phyloP scores from a whole-genome alignment of 345 rosid genomes.

The Anacardium occidentale region DNA sequence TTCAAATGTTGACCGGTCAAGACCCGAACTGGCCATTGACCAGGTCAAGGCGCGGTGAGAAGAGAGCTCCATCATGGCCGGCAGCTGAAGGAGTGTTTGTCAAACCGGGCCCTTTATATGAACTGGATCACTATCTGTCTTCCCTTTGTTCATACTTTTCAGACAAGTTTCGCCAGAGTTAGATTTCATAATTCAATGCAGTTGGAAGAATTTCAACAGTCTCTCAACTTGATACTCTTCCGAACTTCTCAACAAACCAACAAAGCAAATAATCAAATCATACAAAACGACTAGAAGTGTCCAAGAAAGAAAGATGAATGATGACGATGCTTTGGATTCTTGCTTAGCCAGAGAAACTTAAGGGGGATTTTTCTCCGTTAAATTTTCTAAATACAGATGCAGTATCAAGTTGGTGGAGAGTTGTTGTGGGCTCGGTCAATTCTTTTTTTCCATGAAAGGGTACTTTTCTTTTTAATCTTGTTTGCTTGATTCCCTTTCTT shows the following conservation, averaged over 20 bases:
- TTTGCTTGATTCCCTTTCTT: constrained; percentile 20
- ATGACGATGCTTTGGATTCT: constrained; percentile 42
- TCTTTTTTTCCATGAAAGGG: constrained; percentile 47
- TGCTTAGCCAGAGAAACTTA: constrained; percentile 18
- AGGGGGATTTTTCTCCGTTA: not conserved
- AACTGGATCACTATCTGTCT: no score
- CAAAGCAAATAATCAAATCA: not conserved
- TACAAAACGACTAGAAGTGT: not conserved
- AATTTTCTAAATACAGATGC: constrained; percentile 27
- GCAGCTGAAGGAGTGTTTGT: not conserved
- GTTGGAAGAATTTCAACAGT: not conserved
- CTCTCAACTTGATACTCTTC: no score
- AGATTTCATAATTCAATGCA: constrained; percentile 24
- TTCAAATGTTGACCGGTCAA: no score
- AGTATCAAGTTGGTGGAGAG: constrained; percentile 36
- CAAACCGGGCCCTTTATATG: constrained; percentile 19
- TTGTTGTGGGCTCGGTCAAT: constrained; percentile 57
- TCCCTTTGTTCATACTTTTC: not conserved
- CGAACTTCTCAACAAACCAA: no score
- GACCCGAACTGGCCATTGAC: no score
- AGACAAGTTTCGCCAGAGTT: not conserved
- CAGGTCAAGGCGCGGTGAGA: no score
- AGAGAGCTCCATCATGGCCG: not conserved
- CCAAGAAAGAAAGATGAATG: not conserved
- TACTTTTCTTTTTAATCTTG: constrained; percentile 26